These are phyloP conservation scores for Eucalyptus rudis DNA, from an alignment of 345 rosid species.

Conservation along the genomic window DNA sequence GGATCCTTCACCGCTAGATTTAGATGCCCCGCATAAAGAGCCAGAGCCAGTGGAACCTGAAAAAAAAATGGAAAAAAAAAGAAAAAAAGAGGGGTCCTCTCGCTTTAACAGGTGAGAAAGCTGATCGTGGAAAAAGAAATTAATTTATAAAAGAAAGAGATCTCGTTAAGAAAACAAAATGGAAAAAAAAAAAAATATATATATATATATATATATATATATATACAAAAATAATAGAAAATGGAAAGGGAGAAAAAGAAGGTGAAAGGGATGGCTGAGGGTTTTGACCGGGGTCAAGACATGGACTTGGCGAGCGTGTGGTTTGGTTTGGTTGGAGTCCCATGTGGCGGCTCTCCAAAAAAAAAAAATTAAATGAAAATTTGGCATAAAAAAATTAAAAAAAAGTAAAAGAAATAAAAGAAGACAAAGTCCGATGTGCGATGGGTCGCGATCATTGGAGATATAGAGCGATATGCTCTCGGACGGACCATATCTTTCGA, in stretches of 20 bases:
- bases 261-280: neutral
- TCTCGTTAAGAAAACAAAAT: neutral
- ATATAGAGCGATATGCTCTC: neutral
- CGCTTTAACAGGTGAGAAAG: neutral
- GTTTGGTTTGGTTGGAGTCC: neutral
- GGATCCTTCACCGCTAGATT: neutral
- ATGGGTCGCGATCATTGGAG: neutral
- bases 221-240: neutral
- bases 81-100: neutral
- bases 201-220: too few species aligned
- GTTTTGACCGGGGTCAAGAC: neutral
- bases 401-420: fast-evolving
- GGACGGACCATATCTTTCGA: neutral
- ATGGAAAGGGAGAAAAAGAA: neutral
- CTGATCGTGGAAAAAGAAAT: neutral
- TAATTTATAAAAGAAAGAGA: neutral
- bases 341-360: neutral
- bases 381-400: fast-evolving
- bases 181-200: neutral
- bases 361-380: neutral
- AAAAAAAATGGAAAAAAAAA: neutral
- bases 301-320: neutral
- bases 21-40: neutral
- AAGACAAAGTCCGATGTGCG: neutral
- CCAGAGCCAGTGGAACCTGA: neutral